Conservation (phyloP, 441 rosid genomes). For the Erodium trifolium region DNA sequence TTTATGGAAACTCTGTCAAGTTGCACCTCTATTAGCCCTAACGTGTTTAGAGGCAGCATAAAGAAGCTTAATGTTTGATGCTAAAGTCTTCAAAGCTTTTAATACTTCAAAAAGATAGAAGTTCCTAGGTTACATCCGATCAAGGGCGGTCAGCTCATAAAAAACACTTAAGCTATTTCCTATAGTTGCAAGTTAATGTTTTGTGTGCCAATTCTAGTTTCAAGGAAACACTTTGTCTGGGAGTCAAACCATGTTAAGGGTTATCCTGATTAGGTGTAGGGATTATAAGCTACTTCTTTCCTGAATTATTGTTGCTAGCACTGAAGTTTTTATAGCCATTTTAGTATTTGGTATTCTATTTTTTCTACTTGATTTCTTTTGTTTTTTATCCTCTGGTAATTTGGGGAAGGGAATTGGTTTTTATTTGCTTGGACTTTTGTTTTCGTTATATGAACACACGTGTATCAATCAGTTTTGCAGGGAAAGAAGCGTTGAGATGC, state of each 20-base stretch:
- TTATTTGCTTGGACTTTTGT: background rate
- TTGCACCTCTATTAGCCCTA: background rate
- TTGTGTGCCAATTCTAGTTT: conserved; percentile 2
- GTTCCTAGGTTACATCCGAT: background rate
- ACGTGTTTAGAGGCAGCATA: background rate
- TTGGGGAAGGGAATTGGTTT: background rate
- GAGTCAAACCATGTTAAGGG: background rate
- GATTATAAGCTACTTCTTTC: background rate
- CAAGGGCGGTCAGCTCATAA: background rate
- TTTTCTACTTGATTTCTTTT: background rate
- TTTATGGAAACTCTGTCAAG: background rate
- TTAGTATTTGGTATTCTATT: background rate
- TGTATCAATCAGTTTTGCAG: conserved; percentile 69
- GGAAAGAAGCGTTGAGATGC: conserved; percentile 88
- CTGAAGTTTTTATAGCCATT: background rate
- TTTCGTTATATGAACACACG: conserved; percentile 20
- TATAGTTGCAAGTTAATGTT: background rate
- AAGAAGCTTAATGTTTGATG: background rate
- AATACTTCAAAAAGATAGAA: background rate
- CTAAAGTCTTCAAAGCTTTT: background rate
- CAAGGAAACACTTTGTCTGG: background rate
- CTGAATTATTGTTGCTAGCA: background rate
- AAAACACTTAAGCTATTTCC: conserved; percentile 1
- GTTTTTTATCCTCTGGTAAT: background rate
- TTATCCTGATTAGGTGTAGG: background rate